A percentile compares a stretch with the other conserved stretches of the same genome.
Conservation (phyloP, 495 filamentous ascomycete species). For the Pseudoneurospora amorphoporcata region DNA sequence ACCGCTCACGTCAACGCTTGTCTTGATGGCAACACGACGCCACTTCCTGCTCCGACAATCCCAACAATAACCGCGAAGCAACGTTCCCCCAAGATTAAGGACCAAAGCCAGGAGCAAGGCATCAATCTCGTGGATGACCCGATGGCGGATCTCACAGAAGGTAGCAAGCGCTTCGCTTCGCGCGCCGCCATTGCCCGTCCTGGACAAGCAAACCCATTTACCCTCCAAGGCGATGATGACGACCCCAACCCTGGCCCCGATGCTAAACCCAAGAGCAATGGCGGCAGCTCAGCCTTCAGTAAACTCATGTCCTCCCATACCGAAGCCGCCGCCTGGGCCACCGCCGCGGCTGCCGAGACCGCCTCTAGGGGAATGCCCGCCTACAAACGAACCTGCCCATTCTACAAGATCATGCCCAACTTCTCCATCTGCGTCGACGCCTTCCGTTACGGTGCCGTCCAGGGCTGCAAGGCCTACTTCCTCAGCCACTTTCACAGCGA, state of each 20-base stretch:
- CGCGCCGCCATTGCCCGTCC: slow-evolving; percentile 61
- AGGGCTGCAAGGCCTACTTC: slow-evolving; percentile 91
- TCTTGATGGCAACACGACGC: slow-evolving; percentile 66
- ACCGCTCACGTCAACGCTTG: slow-evolving; percentile 85
- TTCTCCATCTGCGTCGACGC: slow-evolving; percentile 92
- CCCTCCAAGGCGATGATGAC: slow-evolving; percentile 28
- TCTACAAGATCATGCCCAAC: slow-evolving; percentile 94
- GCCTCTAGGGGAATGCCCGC: slow-evolving; percentile 79
- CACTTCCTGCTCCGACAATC: slow-evolving; percentile 27
- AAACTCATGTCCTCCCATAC: slow-evolving; percentile 86
- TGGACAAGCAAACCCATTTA: slow-evolving; percentile 65
- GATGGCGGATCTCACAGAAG: slow-evolving; percentile 22
- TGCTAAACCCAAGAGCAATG: not conserved
- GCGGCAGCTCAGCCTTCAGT: slow-evolving; percentile 61
- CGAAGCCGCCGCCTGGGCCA: slow-evolving; percentile 83
- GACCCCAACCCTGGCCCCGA: not conserved
- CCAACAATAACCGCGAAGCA: not conserved
- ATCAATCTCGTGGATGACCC: slow-evolving; percentile 5
- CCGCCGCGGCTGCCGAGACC: slow-evolving; percentile 68
- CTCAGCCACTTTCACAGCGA: slow-evolving; percentile 97
- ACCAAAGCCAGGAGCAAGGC: slow-evolving; percentile 5
- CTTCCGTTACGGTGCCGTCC: slow-evolving; percentile 87
- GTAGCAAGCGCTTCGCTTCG: slow-evolving; percentile 45
- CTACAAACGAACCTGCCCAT: slow-evolving; percentile 84
- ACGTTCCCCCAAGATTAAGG: not conserved